A percentile compares a stretch with the other conserved stretches of the same genome.
phyloP scores from a whole-genome alignment of 768 basidiomycete species.

The Cytidiella melzeri region DNA sequence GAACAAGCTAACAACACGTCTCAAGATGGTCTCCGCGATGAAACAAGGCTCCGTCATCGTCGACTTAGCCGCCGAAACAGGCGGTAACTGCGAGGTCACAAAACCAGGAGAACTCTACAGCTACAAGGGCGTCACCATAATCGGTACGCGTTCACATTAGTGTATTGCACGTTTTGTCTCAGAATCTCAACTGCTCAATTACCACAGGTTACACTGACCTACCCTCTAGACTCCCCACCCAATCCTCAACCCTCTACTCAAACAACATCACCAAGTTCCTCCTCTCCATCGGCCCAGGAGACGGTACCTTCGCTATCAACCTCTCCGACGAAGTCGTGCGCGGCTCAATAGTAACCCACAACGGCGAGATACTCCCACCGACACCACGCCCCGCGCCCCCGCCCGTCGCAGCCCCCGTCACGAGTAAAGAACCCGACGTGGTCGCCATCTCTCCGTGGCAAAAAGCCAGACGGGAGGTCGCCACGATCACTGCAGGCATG shows the following conservation, averaged over 20 bases:
- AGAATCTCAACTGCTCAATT: too few relatives aligned
- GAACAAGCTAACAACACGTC: neutral
- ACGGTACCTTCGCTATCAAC: conserved; percentile 58
- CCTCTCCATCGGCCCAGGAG: conserved; percentile 60
- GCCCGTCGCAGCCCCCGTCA: conserved; percentile 41
- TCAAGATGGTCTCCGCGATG: conserved; percentile 80
- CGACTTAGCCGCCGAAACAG: conserved; percentile 81
- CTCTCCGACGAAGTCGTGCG: conserved; percentile 81
- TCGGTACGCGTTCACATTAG: too few relatives aligned
- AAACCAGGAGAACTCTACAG: conserved; percentile 66
- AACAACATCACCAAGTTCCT: conserved; percentile 91
- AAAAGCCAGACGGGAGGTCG: conserved; percentile 70
- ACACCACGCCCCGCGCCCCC: conserved; percentile 60
- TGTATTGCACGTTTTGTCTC: too few relatives aligned
- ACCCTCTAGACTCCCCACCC: conserved; percentile 83
- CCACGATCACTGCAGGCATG: conserved; percentile 70
- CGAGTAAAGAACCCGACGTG: conserved; percentile 39
- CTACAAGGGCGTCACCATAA: conserved; percentile 74
- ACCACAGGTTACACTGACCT: conserved; percentile 77
- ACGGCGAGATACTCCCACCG: conserved; percentile 60
- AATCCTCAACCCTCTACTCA: conserved; percentile 84
- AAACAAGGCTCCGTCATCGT: conserved; percentile 88
- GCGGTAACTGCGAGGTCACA: conserved; percentile 86
- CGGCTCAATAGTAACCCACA: conserved; percentile 69
- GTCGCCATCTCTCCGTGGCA: conserved; percentile 81